Evolutionary conservation across 192 early-diverging fungal genomes (phyloP).

Genomic region (Chytriomyces confervae): DNA sequence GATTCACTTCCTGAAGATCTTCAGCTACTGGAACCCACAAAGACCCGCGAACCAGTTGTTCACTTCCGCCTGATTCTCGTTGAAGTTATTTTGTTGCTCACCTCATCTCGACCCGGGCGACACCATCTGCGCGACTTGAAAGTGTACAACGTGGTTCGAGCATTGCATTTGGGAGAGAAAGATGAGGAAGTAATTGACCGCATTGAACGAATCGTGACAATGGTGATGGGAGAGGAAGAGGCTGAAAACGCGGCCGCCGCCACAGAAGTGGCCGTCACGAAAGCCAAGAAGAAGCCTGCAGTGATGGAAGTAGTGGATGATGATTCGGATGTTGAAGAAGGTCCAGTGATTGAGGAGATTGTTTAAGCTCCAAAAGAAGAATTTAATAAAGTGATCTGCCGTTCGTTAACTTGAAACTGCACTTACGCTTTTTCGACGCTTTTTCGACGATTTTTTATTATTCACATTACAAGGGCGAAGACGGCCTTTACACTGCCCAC

Average conservation of each 20-base stretch:
- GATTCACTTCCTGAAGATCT: constrained; percentile 93
- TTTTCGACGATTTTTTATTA: too few relatives aligned
- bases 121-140: constrained; percentile 79
- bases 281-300: constrained; percentile 32
- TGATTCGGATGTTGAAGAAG: constrained; percentile 30
- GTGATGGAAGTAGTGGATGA: constrained; percentile 42
- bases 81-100: constrained; percentile 82
- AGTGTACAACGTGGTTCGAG: constrained; percentile 86
- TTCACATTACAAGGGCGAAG: background rate
- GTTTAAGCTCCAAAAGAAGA: constrained; percentile 1
- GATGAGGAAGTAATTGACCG: constrained; percentile 73
- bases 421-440: too few relatives aligned
- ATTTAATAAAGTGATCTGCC: background rate
- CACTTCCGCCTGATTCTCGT: constrained; percentile 74
- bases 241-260: background rate
- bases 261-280: constrained; percentile 1
- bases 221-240: constrained; percentile 66
- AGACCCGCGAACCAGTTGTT: constrained; percentile 83
- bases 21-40: constrained; percentile 80
- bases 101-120: constrained; percentile 75
- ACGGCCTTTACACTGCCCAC: background rate
- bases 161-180: constrained; percentile 77
- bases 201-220: constrained; percentile 80
- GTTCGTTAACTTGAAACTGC: too few relatives aligned
- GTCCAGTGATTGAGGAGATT: constrained; percentile 41